Evolutionary conservation across 2,329 filamentous ascomycete genomes (phyloP).

Genomic region (Chaetomium sp.): DNA sequence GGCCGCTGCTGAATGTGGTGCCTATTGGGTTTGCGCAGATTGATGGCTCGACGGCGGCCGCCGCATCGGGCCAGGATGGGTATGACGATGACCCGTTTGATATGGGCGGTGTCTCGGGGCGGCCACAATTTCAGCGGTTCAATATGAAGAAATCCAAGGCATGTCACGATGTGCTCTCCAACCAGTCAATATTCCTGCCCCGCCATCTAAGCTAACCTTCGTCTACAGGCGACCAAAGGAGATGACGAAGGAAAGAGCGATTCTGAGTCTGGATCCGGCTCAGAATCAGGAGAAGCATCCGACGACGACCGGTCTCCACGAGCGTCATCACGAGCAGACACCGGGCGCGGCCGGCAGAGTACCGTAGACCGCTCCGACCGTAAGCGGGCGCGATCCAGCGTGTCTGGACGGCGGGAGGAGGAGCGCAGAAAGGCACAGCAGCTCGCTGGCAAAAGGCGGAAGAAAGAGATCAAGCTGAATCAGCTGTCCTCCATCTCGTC

Average conservation of each 20-base stretch:
- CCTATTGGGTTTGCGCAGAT: conserved; percentile 50
- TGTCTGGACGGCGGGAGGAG: conserved; percentile 38
- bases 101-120: conserved; percentile 9
- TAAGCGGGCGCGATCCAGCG: conserved; percentile 17
- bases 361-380: conserved; percentile 3
- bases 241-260: conserved; percentile 9
- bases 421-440: conserved; percentile 43
- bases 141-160: conserved; percentile 29
- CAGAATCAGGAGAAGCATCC: conserved; percentile 35
- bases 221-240: conserved; percentile 3
- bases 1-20: conserved; percentile 49
- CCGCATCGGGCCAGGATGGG: conserved; percentile 26
- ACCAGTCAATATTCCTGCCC: too few species aligned
- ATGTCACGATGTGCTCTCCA: conserved; percentile 7
- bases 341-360: conserved; percentile 24
- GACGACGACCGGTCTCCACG: conserved; percentile 22
- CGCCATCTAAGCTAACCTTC: conserved; percentile 2
- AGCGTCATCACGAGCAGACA: conserved; percentile 4
- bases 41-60: conserved; percentile 28
- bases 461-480: conserved; percentile 62
- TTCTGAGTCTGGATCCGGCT: conserved; percentile 11
- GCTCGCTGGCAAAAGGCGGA: conserved; percentile 52
- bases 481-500: conserved; percentile 54
- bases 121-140: conserved; percentile 24
- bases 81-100: conserved; percentile 29